Evolutionary conservation across 2,329 filamentous ascomycete genomes (phyloP), one percentile per base, ranked within the genome.

Genomic region (Colletotrichum spinosum): DNA sequence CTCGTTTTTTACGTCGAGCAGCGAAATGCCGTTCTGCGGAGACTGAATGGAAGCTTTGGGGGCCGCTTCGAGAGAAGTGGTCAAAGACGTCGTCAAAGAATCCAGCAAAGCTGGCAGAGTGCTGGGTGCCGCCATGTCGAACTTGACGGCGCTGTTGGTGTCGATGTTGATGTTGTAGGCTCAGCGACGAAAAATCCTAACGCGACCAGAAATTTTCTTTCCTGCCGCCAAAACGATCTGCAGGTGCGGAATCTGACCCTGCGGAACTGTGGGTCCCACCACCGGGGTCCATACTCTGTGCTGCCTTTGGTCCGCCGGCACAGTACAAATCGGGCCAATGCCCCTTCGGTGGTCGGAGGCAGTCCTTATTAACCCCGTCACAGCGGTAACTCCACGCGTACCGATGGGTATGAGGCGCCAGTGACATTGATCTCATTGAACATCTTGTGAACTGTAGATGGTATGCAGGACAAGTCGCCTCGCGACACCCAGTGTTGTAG

Each of bases 1-100:
- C 76, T 99, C 96, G 79, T 97, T 98, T 81, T 99, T 99, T 69
- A 93, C 89, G 75, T 98, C 94, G 73, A 99, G 90, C 1, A 99
- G 88, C 0, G 96, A 97, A 64, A 99, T 96, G 74, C 96, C 95
- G 72, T 97, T 89, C 69, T 90, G 85, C 1, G 92, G 90, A n/a
- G 92, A 88, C 53, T 91, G 81, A 65, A 97, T 86, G n/a, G 84
- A 76, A 15, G 88, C 76, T 53, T 87, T 86, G 0, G 90, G 88
- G 0, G 90, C 84, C 6, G 90, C 88, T 64, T 94, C 88, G 50
- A 90, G 83, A 0, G 92, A 88, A 0, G 89, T 85, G 0, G 83
- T 82, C 1, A 90, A 76, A 2, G 88, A 90, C 68, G 86, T 84
- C 0, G 83, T 85, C 42, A 91, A 74, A 0, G 85, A 85, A 41